phyloP scores from a whole-genome alignment of 2,329 filamentous ascomycete species.

The Penicillium sp. region DNA sequence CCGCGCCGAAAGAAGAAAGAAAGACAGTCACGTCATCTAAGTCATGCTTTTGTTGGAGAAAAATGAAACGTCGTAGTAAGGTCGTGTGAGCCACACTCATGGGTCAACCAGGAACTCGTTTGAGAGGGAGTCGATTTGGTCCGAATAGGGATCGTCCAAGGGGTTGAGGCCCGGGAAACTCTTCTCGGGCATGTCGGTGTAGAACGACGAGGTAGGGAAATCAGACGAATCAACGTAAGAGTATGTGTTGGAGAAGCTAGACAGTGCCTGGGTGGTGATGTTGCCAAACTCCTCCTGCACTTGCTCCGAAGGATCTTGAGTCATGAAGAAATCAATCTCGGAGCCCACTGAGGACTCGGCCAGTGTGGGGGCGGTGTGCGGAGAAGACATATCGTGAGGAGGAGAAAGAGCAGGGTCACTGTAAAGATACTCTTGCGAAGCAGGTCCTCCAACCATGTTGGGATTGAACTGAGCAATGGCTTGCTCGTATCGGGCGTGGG shows the following conservation, averaged over 20 bases:
- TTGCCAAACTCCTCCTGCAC: slow-evolving; percentile 38
- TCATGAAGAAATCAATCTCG: slow-evolving; percentile 48
- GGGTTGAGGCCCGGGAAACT: slow-evolving; percentile 29
- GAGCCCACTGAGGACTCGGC: slow-evolving; percentile 40
- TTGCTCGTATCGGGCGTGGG: slow-evolving; percentile 28
- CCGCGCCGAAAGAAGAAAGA: slow-evolving; percentile 19
- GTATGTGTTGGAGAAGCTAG: slow-evolving; percentile 35
- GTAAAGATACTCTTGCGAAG: slow-evolving; percentile 36
- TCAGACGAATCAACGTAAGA: slow-evolving; percentile 31
- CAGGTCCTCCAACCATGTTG: slow-evolving; percentile 21
- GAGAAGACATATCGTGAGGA: slow-evolving; percentile 42
- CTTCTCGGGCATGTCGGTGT: slow-evolving; percentile 39
- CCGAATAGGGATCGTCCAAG: slow-evolving; percentile 40
- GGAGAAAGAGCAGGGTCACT: slow-evolving; percentile 35
- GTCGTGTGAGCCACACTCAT: slow-evolving; percentile 11
- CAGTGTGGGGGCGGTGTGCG: slow-evolving; percentile 42
- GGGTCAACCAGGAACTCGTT: slow-evolving; percentile 44
- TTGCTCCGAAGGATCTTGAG: slow-evolving; percentile 35
- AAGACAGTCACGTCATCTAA: slow-evolving; percentile 20
- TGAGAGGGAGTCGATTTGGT: slow-evolving; percentile 45
- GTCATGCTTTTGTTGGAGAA: slow-evolving; percentile 16
- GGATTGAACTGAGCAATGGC: slow-evolving; percentile 29
- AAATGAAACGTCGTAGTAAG: slow-evolving; percentile 5
- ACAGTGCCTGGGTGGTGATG: slow-evolving; percentile 35
- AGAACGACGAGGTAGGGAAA: slow-evolving; percentile 41